Conservation (phyloP, 139 green algal genomes). For the Tetratostichococcus sp. region DNA sequence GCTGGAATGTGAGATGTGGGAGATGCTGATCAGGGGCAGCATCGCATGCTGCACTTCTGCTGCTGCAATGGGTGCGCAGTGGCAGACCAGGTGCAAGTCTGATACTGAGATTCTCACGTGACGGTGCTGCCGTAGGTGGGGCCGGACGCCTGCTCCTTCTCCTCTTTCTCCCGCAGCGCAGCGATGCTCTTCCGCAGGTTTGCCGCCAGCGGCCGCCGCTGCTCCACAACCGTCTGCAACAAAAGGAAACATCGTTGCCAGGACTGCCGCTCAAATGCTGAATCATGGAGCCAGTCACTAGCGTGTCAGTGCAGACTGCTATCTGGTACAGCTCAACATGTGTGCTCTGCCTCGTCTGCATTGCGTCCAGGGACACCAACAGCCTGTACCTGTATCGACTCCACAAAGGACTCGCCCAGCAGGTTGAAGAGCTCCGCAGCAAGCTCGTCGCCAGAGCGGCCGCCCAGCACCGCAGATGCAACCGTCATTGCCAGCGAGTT, state of each 20-base stretch:
- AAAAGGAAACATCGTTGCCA: not conserved
- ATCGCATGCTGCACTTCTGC: too few relatives aligned
- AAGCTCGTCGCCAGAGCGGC: constrained; percentile 30
- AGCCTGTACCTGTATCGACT: constrained; percentile 52
- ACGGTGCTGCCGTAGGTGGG: constrained; percentile 37
- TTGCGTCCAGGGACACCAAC: too few relatives aligned
- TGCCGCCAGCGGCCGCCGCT: constrained; percentile 9
- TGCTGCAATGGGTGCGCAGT: too few relatives aligned
- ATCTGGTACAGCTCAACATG: too few relatives aligned
- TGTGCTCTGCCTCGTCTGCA: too few relatives aligned
- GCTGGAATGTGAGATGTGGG: too few relatives aligned
- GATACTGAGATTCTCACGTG: constrained; percentile 35
- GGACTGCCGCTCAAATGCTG: not conserved
- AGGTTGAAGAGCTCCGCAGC: constrained; percentile 81
- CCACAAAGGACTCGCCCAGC: constrained; percentile 68
- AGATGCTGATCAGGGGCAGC: too few relatives aligned
- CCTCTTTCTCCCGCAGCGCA: constrained; percentile 21
- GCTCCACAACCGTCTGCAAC: constrained; percentile 23
- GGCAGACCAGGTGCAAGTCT: not conserved
- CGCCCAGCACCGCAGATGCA: constrained; percentile 18
- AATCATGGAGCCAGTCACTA: too few relatives aligned
- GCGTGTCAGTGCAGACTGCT: too few relatives aligned
- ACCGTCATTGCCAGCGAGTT: constrained; percentile 23
- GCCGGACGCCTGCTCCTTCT: constrained; percentile 19
- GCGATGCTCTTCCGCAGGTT: constrained; percentile 28